These are phyloP conservation scores for Starmerella stigmatis DNA, from an alignment of 805 yeast genomes.

Conservation along the genomic window DNA sequence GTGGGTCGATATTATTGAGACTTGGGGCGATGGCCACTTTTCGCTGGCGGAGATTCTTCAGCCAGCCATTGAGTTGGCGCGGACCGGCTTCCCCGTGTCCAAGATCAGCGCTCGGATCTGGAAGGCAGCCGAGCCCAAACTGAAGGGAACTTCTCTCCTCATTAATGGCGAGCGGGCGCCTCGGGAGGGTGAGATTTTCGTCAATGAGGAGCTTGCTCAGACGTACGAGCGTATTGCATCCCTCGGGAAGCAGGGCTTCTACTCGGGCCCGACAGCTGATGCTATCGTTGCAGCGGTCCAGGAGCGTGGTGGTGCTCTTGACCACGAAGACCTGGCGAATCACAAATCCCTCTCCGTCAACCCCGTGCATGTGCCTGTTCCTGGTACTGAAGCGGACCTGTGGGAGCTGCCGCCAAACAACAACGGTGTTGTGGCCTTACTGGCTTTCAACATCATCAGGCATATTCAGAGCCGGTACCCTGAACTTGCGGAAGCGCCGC, in stretches of 20 bases:
- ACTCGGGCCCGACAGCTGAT: conserved; percentile 59
- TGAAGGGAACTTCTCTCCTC: conserved; percentile 33
- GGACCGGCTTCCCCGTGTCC: conserved; percentile 54
- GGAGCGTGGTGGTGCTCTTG: conserved; percentile 46
- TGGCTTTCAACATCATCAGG: conserved; percentile 56
- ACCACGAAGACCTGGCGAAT: conserved; percentile 43
- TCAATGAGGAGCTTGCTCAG: conserved; percentile 44
- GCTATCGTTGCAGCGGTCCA: conserved; percentile 48
- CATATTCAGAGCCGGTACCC: conserved; percentile 41
- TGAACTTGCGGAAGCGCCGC: conserved; percentile 36
- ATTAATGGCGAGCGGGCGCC: conserved; percentile 39
- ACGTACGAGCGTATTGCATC: conserved; percentile 43
- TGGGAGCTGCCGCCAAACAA: conserved; percentile 86
- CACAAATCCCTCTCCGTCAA: conserved; percentile 57
- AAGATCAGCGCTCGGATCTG: conserved; percentile 47
- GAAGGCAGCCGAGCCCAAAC: conserved; percentile 34
- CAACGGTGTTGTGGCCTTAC: conserved; percentile 65
- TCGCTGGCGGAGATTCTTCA: conserved; percentile 41
- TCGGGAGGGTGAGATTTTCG: conserved; percentile 45
- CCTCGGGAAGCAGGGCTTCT: conserved; percentile 55
- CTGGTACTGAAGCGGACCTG: conserved; percentile 41
- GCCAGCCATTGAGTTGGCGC: conserved; percentile 50
- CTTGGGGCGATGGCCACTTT: conserved; percentile 65
- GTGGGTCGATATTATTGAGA: conserved; percentile 58
- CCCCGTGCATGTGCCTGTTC: conserved; percentile 42